Evolutionary conservation across 2,329 filamentous ascomycete species (phyloP), one percentile per base, ranked within the genome.

Genomic region (Penicillium brevicompactum): DNA sequence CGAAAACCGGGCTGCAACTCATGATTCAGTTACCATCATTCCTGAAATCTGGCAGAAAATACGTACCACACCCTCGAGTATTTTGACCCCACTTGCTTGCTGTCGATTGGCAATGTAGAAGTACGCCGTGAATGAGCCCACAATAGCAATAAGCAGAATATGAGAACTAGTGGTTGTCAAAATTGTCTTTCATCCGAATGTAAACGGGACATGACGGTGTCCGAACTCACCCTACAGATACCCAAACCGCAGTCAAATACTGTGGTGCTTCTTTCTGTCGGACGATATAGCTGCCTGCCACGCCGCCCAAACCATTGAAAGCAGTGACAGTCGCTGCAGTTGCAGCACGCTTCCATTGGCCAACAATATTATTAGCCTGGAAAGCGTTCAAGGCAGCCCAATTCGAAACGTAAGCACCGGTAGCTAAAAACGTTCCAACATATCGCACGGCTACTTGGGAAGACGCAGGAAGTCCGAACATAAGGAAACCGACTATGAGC

Each of bases 311-410:
- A 0, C 85, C 85, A 60, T 87, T 87, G 64, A 78, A 81, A 8
- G 83, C 84, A 10, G 84, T 82, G 2, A 87, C 80, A 0, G 81
- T 78, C 0, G 85, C 85, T 0, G 85, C 83, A 0, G 83, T 83
- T 45, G 85, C 85, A 2, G 81, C 84, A 30, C 85, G 76, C 69
- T 87, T 87, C 85, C 85, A 88, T 63, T 87, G 85, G 0, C 84
- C 83, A 0, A 80, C 77, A 41, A 87, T 78, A 59, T 86, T 88
- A 67, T 86, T 87, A 14, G 82, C 80, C 65, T 85, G 81, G 60
- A 85, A 87, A 0, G 84, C 80, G 49, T 83, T 86, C 58, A 89
- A 73, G 0, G 85, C 86, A 0, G 87, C 86, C 86, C 86, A 89
- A 59, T 89, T 89, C 4, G 82, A 84, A 4, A 89, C 80, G 59